Evolutionary conservation across 2,329 filamentous ascomycete species (phyloP).

Genomic region (Thermothelomyces thermophilus): DNA sequence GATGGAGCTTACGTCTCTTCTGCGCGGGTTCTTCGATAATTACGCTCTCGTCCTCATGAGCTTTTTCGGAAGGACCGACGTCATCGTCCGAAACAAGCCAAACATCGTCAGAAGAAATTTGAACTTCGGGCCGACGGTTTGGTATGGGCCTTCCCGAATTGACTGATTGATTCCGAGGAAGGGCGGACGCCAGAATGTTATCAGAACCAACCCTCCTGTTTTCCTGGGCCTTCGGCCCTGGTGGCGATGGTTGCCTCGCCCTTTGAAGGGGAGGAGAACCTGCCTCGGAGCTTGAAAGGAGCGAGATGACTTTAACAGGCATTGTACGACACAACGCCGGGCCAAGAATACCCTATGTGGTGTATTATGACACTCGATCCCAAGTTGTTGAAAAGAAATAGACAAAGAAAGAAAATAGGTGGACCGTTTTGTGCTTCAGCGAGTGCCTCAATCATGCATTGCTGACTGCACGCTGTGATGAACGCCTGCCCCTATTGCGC

Average conservation of each 20-base stretch:
- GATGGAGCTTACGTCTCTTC: slow-evolving; percentile 9
- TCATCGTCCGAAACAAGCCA: slow-evolving; percentile 11
- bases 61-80: not conserved
- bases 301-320: slow-evolving; percentile 19
- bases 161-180: not conserved
- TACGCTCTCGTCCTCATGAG: too few species aligned
- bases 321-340: slow-evolving; percentile 4
- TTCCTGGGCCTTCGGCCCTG: not conserved
- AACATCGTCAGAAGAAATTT: not conserved
- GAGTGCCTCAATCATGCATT: not conserved
- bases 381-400: too few species aligned
- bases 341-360: not conserved
- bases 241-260: not conserved
- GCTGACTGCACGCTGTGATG: not conserved
- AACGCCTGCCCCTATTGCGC: not conserved
- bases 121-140: not conserved
- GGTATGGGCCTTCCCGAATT: not conserved
- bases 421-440: too few species aligned
- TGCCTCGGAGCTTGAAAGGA: slow-evolving; percentile 17
- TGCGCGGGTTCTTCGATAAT: not conserved
- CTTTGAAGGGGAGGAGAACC: slow-evolving; percentile 1
- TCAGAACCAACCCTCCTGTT: not conserved
- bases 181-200: not conserved
- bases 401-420: too few species aligned
- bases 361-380: too few species aligned